Evolutionary conservation across 176 grass and related monocot genomes (phyloP).

Genomic region (Carex parvula): DNA sequence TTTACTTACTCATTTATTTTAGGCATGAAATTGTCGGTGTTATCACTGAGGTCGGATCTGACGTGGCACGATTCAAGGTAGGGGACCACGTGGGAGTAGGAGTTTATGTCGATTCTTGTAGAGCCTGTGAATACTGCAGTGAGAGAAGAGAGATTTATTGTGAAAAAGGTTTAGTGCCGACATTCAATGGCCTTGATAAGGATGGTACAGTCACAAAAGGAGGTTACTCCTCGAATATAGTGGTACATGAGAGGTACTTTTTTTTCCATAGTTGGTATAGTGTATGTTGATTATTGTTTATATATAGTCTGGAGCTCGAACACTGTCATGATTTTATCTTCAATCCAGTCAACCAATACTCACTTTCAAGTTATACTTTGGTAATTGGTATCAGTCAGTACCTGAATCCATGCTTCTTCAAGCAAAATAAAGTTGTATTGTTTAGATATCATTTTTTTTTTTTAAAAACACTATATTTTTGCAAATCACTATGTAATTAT

Average conservation of each 20-base stretch:
- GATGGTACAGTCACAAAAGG: conserved; percentile 35
- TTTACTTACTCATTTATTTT: not conserved
- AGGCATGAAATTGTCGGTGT: conserved; percentile 48
- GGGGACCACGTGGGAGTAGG: conserved; percentile 49
- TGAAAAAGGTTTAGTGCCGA: conserved; percentile 1
- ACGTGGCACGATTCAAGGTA: conserved; percentile 26
- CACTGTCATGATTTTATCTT: not conserved
- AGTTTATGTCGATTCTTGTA: conserved; percentile 28
- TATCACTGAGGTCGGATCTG: conserved; percentile 25
- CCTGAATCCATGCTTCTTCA: not conserved
- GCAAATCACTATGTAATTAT: not conserved
- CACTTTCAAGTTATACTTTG: not conserved
- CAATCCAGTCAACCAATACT: not conserved
- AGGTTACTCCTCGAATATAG: conserved; percentile 31
- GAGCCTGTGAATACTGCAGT: conserved; percentile 32
- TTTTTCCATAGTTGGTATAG: not conserved
- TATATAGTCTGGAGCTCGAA: not conserved
- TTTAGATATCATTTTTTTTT: not conserved
- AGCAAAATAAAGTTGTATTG: not conserved
- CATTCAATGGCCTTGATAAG: conserved; percentile 35
- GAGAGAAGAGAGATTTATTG: conserved; percentile 42
- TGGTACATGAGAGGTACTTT: conserved; percentile 33
- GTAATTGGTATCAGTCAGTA: not conserved
- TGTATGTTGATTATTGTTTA: not conserved
- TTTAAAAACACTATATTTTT: not conserved